phyloP scores from a whole-genome alignment of 257 asterid genomes.

The Solanum medicagineum region DNA sequence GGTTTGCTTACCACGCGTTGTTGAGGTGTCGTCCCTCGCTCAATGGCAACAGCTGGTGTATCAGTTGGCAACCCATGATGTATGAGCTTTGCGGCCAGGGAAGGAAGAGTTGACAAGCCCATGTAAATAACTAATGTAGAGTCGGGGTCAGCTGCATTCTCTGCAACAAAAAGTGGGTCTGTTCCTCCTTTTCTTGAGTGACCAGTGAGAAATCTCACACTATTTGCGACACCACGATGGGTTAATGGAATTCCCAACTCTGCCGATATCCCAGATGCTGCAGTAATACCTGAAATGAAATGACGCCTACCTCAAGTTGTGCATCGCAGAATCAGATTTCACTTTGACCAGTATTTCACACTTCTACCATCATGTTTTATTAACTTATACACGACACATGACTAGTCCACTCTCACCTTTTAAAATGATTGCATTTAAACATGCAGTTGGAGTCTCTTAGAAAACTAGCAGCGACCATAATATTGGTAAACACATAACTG shows the following conservation, averaged over 20 bases:
- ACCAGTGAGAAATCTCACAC: conserved; percentile 85
- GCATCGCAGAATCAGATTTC: not conserved
- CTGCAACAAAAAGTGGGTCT: conserved; percentile 84
- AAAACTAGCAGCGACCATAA: not conserved
- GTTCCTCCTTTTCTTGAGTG: conserved; percentile 94
- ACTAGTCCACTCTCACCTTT: not conserved
- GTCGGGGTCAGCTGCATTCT: conserved; percentile 83
- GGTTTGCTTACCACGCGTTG: conserved; percentile 44
- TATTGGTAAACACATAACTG: not conserved
- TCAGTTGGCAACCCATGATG: conserved; percentile 65
- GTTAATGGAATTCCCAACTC: conserved; percentile 93
- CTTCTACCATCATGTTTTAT: not conserved
- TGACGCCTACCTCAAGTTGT: not conserved
- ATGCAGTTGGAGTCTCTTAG: not conserved
- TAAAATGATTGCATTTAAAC: not conserved
- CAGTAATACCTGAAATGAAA: conserved; percentile 67
- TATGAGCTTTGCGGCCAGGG: conserved; percentile 69
- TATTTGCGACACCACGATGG: conserved; percentile 87
- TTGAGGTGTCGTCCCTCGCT: conserved; percentile 95
- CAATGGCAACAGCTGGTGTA: conserved; percentile 91
- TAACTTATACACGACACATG: not conserved
- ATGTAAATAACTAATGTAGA: conserved; percentile 82
- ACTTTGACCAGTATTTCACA: not conserved
- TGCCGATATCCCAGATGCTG: conserved; percentile 98
- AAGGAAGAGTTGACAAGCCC: conserved; percentile 92